Evolutionary conservation across 1,139 yeast genomes (phyloP).

Genomic region (Saccharomyces pastorianus): DNA sequence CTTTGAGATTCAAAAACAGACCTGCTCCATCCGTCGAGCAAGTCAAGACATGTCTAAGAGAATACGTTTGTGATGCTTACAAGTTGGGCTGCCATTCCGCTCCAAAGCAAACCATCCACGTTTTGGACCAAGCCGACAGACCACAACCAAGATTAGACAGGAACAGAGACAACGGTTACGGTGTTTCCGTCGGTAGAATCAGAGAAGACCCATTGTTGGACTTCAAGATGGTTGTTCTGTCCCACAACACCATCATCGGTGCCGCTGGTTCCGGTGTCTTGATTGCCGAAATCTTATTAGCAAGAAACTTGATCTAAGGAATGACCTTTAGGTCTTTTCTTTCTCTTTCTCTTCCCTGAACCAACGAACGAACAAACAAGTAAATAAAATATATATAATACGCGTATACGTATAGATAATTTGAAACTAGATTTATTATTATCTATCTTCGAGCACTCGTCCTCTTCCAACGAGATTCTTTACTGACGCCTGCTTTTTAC

Average conservation of each 20-base stretch:
- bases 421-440: not conserved
- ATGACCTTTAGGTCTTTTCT: not conserved
- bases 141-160: conserved; percentile 98
- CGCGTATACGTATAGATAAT: not conserved
- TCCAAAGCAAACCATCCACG: conserved; percentile 86
- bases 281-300: conserved; percentile 82
- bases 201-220: conserved; percentile 91
- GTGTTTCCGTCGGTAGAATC: conserved; percentile 90
- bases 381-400: not conserved
- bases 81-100: conserved; percentile 79
- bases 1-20: conserved; percentile 71
- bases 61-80: conserved; percentile 76
- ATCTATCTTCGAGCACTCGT: not conserved
- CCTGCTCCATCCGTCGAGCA: conserved; percentile 82
- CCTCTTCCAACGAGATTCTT: no score
- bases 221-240: conserved; percentile 88
- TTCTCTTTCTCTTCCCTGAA: not conserved
- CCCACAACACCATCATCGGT: conserved; percentile 95
- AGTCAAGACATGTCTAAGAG: conserved; percentile 59
- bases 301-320: conserved; percentile 60
- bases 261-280: conserved; percentile 98
- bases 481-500: no score
- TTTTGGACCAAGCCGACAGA: conserved; percentile 82
- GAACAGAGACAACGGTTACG: conserved; percentile 88
- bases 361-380: not conserved